Base-by-base conservation (phyloP, 768 basidiomycete genomes). In the Lactarius vividus region DNA sequence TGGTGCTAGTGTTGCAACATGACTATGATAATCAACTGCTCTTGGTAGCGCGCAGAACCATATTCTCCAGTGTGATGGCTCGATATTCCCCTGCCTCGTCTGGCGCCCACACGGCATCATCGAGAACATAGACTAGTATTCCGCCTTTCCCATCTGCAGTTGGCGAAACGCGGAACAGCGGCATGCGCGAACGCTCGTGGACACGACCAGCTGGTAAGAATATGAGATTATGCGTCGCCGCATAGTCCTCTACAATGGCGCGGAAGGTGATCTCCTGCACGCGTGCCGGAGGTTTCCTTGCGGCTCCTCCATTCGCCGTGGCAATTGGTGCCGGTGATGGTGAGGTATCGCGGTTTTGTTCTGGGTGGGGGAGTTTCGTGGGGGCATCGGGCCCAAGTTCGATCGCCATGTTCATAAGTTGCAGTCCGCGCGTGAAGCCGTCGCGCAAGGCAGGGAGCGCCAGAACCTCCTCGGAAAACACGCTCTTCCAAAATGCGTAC, bases 341-440 rank as follows among this genome's bases (percentile, higher is more conserved):
- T 15, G 76, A 69, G 4, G 75, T 69, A 5, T 78, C 72, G 46
- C 77, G 75, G 71, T 86, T 84, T 74, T 84, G 83, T 66, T 89
- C 88, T 1, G 92, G 92, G 35, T 86, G 88, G 53, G 80, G 81
- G 35, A 94, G 78, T 68, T 82, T 83, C 0, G 82, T 81, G 0
- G 88, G 84, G 11, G 92, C 94, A 33, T 91, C 84, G 2, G 86
- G 81, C 8, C 94, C 94, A 31, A 98, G 81, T 67, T 91, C 88
- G 74, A 96, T 88, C 28, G 96, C 96, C 70, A 89, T 87, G 74
- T 97, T 92, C 94, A 99, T 97, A 67, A 98, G 75, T 75, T 98
- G 91, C 64, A 98, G 75, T 1, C 94, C 97, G 57, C 87, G 83
- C 53, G 88, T 92, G 73, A 98, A 97, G 18, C 95, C 96, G 54